Evolutionary conservation across 2,329 filamentous ascomycete genomes (phyloP).

Genomic region (Byssochlamys sp.): DNA sequence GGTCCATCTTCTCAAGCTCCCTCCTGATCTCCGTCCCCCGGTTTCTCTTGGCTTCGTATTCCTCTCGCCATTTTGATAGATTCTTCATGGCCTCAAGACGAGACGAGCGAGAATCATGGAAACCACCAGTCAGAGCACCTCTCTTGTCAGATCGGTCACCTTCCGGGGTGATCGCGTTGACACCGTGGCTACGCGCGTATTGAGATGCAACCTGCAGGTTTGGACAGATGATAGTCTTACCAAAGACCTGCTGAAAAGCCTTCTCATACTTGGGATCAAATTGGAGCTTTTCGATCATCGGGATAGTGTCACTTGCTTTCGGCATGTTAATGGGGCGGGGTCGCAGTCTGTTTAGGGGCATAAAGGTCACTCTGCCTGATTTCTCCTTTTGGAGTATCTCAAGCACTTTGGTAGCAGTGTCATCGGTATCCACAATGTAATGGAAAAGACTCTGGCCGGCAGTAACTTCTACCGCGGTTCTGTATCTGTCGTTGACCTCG

Average conservation of each 20-base stretch:
- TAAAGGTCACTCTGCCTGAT: slow-evolving; percentile 83
- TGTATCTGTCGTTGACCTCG: slow-evolving; percentile 72
- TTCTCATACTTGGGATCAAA: slow-evolving; percentile 69
- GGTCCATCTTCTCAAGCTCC: slow-evolving; percentile 69
- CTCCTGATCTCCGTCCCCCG: slow-evolving; percentile 57
- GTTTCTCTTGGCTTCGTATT: slow-evolving; percentile 58
- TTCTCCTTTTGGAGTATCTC: slow-evolving; percentile 69
- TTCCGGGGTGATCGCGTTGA: slow-evolving; percentile 87
- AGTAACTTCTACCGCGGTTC: slow-evolving; percentile 82
- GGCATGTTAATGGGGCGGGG: slow-evolving; percentile 66
- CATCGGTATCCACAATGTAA: slow-evolving; percentile 86
- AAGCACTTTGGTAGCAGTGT: slow-evolving; percentile 72
- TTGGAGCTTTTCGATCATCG: slow-evolving; percentile 72
- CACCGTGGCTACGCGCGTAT: slow-evolving; percentile 81
- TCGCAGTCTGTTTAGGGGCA: slow-evolving; percentile 76
- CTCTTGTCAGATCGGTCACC: slow-evolving; percentile 92
- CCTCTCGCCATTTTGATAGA: slow-evolving; percentile 63
- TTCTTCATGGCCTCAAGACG: slow-evolving; percentile 74
- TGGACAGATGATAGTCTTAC: slow-evolving; percentile 86
- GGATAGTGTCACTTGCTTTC: slow-evolving; percentile 75
- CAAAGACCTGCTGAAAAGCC: slow-evolving; percentile 90
- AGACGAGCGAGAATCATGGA: slow-evolving; percentile 75
- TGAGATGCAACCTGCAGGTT: slow-evolving; percentile 78
- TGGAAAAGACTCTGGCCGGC: slow-evolving; percentile 90
- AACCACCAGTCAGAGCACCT: slow-evolving; percentile 90